Base-by-base conservation (phyloP, 192 early-diverging fungal genomes). In the Backusella liffmaniae region DNA sequence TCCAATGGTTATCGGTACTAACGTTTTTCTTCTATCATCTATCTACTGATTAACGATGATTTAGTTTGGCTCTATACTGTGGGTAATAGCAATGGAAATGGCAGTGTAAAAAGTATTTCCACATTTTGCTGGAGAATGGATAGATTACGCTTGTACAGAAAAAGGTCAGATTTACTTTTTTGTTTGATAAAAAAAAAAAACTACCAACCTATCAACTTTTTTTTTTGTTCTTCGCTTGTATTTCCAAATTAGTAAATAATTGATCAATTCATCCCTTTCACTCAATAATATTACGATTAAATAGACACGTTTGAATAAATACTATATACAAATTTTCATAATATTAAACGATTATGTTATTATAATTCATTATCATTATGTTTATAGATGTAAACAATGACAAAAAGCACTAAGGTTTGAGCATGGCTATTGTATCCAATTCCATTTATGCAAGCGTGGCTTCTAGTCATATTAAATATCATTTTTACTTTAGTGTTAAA, bases 401-500 rank as follows among this genome's bases (percentile, higher is more conserved):
- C 13, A 44, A 44, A 44, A 44, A 16, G 3, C 15, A 53, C n/a
- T 7, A 53, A 53, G 37, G 37, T 39, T 39, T 39, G 37, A 39
- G 37, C 10, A 21, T 21, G 51, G 51, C 21, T 21, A 53, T 53
- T 53, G n/a, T 53, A 16, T 18, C n/a, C 51, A 53, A 53, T 53
- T 53, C 51, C 18, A 53, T 53, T 23, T 53, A 53, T 53, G 51
- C 51, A 53, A 53, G 51, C 16, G 51, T 53, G 51, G 51, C 51
- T 53, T 53, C n/a, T 56, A 56, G 51, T 56, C 51, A 56, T 56
- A 56, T 56, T 56, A 56, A 56, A 56, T 56, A 56, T 56, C 51
- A 56, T 62, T 62, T 62, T 62, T 62, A 62, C 56, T 62, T 62
- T 62, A 62, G 56, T 23, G 56, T 62, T 62, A 62, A 62, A 26